phyloP scores from a whole-genome alignment of 1,284 basidiomycete species.

The Chalciporus piperatoides region DNA sequence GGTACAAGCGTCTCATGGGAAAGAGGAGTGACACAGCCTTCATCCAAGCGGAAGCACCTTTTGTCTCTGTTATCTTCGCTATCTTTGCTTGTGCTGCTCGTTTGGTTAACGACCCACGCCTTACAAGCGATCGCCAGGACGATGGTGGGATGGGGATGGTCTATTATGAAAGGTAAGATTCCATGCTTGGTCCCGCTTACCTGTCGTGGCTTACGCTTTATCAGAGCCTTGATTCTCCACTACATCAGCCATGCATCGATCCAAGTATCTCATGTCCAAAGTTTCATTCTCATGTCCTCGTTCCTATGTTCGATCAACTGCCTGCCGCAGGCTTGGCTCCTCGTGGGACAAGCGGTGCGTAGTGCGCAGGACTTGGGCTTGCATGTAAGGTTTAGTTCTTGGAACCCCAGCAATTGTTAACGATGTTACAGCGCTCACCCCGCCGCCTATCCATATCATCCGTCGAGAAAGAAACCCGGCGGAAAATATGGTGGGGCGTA shows the following conservation, averaged over 20 bases:
- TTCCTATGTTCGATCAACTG: slow-evolving; percentile 89
- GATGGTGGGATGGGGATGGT: slow-evolving; percentile 83
- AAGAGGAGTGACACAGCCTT: slow-evolving; percentile 51
- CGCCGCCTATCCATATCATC: slow-evolving; percentile 64
- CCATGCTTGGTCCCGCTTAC: slow-evolving; percentile 1
- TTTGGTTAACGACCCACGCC: slow-evolving; percentile 69
- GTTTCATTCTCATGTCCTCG: slow-evolving; percentile 81
- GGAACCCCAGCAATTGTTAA: slow-evolving; percentile 10
- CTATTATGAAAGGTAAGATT: slow-evolving; percentile 75
- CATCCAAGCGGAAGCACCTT: slow-evolving; percentile 61
- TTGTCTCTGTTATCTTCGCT: slow-evolving; percentile 74
- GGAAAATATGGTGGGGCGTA: slow-evolving; percentile 89
- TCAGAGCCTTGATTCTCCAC: slow-evolving; percentile 79
- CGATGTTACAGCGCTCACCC: slow-evolving; percentile 64
- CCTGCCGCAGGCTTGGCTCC: slow-evolving; percentile 86
- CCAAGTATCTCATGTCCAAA: slow-evolving; percentile 83
- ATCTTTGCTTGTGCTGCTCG: slow-evolving; percentile 81
- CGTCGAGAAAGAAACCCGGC: slow-evolving; percentile 81
- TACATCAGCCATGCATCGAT: slow-evolving; percentile 83
- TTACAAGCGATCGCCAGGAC: slow-evolving; percentile 57
- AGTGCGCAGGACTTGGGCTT: slow-evolving; percentile 85
- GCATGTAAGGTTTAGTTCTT: slow-evolving; percentile 56
- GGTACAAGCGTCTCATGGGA: slow-evolving; percentile 73
- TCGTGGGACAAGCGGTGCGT: slow-evolving; percentile 83
- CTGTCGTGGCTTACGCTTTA: slow-evolving; percentile 8